Evolutionary conservation across 495 filamentous ascomycete species (phyloP).

Genomic region (Penicillium silybi): DNA sequence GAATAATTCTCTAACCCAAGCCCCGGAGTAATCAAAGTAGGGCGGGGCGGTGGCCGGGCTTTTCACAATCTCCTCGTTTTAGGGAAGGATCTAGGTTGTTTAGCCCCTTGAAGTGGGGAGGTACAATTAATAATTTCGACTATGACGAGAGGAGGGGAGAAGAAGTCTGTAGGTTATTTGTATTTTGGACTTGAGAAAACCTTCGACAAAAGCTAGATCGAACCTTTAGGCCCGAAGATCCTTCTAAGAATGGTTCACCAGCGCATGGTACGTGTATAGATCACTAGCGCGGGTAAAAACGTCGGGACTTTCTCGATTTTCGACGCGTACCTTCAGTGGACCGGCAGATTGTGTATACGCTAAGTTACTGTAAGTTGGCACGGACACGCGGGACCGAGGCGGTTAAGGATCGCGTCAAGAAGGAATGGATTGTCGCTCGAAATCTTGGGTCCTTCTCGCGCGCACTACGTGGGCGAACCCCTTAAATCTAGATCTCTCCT

Average conservation of each 20-base stretch:
- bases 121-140: neutral
- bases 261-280: constrained; percentile 11
- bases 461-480: neutral
- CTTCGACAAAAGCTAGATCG: neutral
- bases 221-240: neutral
- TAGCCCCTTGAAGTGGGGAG: constrained; percentile 8
- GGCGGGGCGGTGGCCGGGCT: constrained; percentile 13
- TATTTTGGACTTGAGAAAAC: too few relatives aligned
- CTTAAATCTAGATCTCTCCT: neutral
- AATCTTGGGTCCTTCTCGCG: neutral
- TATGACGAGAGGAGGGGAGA: too few relatives aligned
- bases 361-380: neutral
- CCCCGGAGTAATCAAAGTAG: neutral
- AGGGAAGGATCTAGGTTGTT: constrained; percentile 10
- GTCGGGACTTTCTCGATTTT: neutral
- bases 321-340: too few relatives aligned
- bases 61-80: constrained; percentile 16
- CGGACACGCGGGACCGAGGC: neutral
- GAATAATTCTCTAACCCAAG: constrained; percentile 8
- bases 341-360: too few relatives aligned
- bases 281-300: constrained; percentile 4
- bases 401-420: too few relatives aligned
- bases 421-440: constrained; percentile 2
- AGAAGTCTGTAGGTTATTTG: too few relatives aligned
- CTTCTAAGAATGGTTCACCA: neutral